Base-by-base conservation (phyloP, 257 asterid genomes). In the Rauvolfia tetraphylla region DNA sequence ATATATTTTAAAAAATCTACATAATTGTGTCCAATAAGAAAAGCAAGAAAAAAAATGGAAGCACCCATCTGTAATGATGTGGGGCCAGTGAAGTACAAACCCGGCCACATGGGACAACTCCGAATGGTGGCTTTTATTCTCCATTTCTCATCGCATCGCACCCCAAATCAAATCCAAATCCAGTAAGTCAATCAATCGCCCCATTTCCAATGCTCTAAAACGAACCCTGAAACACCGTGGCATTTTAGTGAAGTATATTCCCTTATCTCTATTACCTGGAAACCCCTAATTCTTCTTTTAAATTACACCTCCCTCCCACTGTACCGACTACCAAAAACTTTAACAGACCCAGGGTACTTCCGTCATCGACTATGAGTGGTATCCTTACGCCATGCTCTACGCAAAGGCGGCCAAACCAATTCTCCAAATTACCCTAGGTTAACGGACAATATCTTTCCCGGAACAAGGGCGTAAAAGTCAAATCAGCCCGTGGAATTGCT, bases 221-320 rank as follows among this genome's bases (percentile, higher is more conserved):
- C 83, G 76, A 86, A 75, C 84, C 58, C 83, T 83, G 74, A 34
- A 38, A 87, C 92, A 88, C 85, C 92, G 88, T 87, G 91, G 92
- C 87, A 88, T 85, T 82, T 81, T 84, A 29, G 48, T 54, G 51
- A 80, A 51, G 82, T 44, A 82, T 76, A 77, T 83, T 79, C 85
- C 62, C n/a, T 66, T 68, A 17, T 51, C 15, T 20, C 27, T 29
- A 44, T 84, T 76, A 36, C 85, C 8, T 0, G 42, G 58, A 68
- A 3, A 11, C 59, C 90, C 89, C 76, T 71, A 8, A 29, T 31
- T 0, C 29, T 62, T 31, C 56, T 29, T 17, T 38, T 0, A 3
- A 54, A 66, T 62, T 81, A 75, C 66, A 76, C 58, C 27, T 68
- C 18, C 14, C 41, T 36, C 23, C 65, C 20, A 15, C 7, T 3